Conservation (phyloP, 805 yeast genomes). For the Lipomyces japonicus region DNA sequence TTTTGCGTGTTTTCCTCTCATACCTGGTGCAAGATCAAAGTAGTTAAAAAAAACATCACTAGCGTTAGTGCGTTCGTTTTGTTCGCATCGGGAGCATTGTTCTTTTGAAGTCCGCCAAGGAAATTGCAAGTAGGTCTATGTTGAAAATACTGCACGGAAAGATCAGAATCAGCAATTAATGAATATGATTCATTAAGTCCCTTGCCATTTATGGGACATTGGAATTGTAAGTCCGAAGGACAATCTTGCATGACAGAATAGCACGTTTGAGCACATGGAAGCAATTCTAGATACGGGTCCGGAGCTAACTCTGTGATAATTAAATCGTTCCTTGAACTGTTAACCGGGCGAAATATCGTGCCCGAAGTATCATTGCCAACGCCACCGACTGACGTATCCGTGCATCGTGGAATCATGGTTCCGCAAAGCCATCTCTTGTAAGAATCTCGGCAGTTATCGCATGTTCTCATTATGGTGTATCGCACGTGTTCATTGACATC, state of each 20-base stretch:
- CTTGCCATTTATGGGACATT: slow-evolving; percentile 56
- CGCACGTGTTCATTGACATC: slow-evolving; percentile 56
- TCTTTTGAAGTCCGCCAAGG: not conserved
- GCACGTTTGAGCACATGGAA: slow-evolving; percentile 85
- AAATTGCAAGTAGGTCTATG: not conserved
- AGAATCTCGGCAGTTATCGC: slow-evolving; percentile 65
- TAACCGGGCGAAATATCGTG: not conserved
- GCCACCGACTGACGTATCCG: slow-evolving; percentile 40
- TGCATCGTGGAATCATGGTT: slow-evolving; percentile 82
- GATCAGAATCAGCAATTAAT: not conserved
- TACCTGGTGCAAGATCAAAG: not conserved
- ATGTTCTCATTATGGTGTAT: slow-evolving; percentile 70
- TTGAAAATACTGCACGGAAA: not conserved
- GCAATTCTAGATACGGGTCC: slow-evolving; percentile 65
- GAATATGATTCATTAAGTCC: slow-evolving; percentile 28
- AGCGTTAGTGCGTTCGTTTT: not conserved
- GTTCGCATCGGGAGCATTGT: not conserved
- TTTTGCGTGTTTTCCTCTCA: not conserved
- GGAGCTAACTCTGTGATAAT: slow-evolving; percentile 57
- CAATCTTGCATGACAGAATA: slow-evolving; percentile 75
- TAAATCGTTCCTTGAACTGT: slow-evolving; percentile 54
- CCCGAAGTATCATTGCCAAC: slow-evolving; percentile 6
- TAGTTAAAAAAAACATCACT: not conserved
- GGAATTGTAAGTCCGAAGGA: slow-evolving; percentile 70
- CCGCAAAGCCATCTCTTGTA: slow-evolving; percentile 89